Evolutionary conservation across 306 rosid genomes (phyloP).

Genomic region (Leucaena leucocephala): DNA sequence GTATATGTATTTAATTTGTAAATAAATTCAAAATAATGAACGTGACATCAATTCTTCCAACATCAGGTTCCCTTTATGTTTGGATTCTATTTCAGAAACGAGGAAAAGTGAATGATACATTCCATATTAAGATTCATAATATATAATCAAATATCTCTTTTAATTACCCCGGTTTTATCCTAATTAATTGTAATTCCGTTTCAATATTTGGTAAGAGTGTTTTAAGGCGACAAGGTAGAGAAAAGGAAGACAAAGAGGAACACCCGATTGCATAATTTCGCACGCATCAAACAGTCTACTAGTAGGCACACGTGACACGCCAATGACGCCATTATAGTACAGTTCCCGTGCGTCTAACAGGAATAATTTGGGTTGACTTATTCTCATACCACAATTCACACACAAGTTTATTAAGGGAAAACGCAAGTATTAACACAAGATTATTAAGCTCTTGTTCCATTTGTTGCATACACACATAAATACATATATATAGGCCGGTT

Average conservation of each 20-base stretch:
- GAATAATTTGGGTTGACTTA: conserved; percentile 15
- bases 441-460: neutral
- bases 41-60: neutral
- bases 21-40: conserved; percentile 24
- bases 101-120: no score
- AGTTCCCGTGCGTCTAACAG: conserved; percentile 10
- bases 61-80: neutral
- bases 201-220: neutral
- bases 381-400: conserved; percentile 10
- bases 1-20: conserved; percentile 24
- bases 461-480: neutral
- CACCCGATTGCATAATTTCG: neutral
- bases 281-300: conserved; percentile 16
- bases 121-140: neutral
- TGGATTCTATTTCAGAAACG: neutral
- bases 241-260: neutral
- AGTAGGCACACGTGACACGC: neutral
- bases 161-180: neutral
- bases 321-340: neutral
- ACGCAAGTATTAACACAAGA: neutral
- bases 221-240: neutral
- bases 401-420: conserved; percentile 7
- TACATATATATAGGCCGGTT: no score
- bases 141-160: neutral
- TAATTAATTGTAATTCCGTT: neutral